These are phyloP conservation scores for Ascoidea rubescens DNA, from an alignment of 805 yeast genomes.

Conservation along the genomic window DNA sequence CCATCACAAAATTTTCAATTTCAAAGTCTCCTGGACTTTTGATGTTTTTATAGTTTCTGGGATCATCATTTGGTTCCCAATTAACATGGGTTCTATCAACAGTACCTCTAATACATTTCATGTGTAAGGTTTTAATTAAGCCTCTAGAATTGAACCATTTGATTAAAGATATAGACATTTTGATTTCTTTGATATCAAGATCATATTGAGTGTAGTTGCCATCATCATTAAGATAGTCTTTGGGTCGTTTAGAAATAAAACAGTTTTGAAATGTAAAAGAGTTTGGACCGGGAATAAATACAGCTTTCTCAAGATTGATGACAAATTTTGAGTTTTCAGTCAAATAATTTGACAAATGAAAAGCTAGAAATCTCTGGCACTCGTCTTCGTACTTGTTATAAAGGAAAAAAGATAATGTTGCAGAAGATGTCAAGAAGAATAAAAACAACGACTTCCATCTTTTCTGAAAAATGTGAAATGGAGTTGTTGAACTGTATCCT, in stretches of 20 bases:
- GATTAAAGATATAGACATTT: slow-evolving; percentile 62
- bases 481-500: too few relatives aligned
- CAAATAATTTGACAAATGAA: not conserved
- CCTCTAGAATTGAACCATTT: slow-evolving; percentile 91
- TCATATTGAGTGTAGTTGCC: slow-evolving; percentile 97
- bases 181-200: slow-evolving; percentile 73
- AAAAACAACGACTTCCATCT: not conserved
- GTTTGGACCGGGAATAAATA: not conserved
- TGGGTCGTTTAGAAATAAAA: not conserved
- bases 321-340: not conserved
- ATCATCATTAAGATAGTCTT: slow-evolving; percentile 41
- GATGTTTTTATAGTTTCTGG: slow-evolving; percentile 63
- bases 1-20: slow-evolving; percentile 66
- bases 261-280: too few relatives aligned
- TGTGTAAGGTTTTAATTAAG: slow-evolving; percentile 62
- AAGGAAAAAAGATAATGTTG: not conserved
- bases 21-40: slow-evolving; percentile 87
- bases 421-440: not conserved
- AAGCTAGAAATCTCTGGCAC: not conserved
- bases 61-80: slow-evolving; percentile 75
- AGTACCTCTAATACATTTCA: slow-evolving; percentile 82
- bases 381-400: not conserved
- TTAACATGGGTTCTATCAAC: slow-evolving; percentile 80
- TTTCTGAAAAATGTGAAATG: too few relatives aligned
- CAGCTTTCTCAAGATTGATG: not conserved